Evolutionary conservation across 2,329 filamentous ascomycete genomes (phyloP).

Genomic region (Stagonosporopsis tanaceti): DNA sequence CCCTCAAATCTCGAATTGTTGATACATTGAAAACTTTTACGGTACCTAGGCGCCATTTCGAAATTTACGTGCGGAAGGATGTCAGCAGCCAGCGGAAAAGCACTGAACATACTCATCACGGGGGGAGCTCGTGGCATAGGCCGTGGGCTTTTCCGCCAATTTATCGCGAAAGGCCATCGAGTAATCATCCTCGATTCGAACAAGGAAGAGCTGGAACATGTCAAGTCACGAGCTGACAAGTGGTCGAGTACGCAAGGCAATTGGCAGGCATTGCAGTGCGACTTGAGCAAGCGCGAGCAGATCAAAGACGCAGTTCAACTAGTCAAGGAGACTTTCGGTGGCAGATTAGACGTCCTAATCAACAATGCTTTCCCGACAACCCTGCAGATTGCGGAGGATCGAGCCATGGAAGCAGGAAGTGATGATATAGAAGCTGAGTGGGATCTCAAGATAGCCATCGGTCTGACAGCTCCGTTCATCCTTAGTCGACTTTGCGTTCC

Average conservation of each 20-base stretch:
- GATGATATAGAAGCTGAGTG: slow-evolving; percentile 44
- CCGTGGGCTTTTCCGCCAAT: slow-evolving; percentile 54
- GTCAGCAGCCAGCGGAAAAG: neutral
- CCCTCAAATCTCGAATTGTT: neutral
- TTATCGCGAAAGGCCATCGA: slow-evolving; percentile 53
- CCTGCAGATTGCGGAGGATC: slow-evolving; percentile 34
- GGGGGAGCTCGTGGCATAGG: slow-evolving; percentile 58
- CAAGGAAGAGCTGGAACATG: slow-evolving; percentile 50
- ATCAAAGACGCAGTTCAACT: slow-evolving; percentile 49
- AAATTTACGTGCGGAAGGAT: neutral
- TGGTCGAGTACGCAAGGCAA: slow-evolving; percentile 27
- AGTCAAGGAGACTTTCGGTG: slow-evolving; percentile 48
- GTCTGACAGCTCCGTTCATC: slow-evolving; percentile 46
- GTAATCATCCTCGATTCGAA: slow-evolving; percentile 58
- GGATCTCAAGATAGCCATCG: slow-evolving; percentile 45
- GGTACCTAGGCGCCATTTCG: neutral
- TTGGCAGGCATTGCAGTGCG: slow-evolving; percentile 42
- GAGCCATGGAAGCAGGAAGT: slow-evolving; percentile 42
- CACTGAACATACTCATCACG: slow-evolving; percentile 49
- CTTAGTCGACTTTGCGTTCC: slow-evolving; percentile 44
- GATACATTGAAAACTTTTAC: neutral
- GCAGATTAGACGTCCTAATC: slow-evolving; percentile 44
- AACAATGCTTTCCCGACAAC: slow-evolving; percentile 48
- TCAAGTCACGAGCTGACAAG: slow-evolving; percentile 40
- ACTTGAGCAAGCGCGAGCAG: slow-evolving; percentile 51